These are phyloP conservation scores for Licmophora abbreviata DNA, from an alignment of 108 stramenopile genomes.

Conservation along the genomic window DNA sequence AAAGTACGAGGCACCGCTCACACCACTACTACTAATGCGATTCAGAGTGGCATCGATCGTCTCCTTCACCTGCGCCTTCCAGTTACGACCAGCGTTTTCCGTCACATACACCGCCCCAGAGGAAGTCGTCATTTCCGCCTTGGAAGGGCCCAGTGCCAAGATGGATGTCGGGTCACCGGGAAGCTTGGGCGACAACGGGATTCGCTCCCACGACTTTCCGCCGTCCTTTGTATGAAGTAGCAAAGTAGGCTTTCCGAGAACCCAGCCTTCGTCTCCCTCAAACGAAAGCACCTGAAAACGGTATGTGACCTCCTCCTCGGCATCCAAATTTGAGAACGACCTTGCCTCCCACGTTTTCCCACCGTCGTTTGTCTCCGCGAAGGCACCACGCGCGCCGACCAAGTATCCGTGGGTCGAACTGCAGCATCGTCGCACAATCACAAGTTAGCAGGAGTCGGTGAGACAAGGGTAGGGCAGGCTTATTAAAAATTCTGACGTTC, in stretches of 20 bases:
- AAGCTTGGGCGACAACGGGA: slow-evolving; percentile 94
- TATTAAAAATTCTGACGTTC: neutral
- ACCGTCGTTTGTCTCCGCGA: slow-evolving; percentile 93
- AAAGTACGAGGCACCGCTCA: slow-evolving; percentile 92
- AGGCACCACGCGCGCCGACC: slow-evolving; percentile 95
- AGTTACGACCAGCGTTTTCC: slow-evolving; percentile 93
- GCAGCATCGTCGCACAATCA: neutral
- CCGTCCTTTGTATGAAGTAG: slow-evolving; percentile 90
- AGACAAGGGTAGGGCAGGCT: neutral
- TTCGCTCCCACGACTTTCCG: slow-evolving; percentile 94
- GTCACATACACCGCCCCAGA: slow-evolving; percentile 90
- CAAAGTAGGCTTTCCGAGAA: slow-evolving; percentile 92
- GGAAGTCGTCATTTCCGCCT: slow-evolving; percentile 95
- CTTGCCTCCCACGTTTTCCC: slow-evolving; percentile 90
- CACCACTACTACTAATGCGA: slow-evolving; percentile 83
- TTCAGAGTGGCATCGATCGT: slow-evolving; percentile 97
- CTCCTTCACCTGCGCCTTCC: slow-evolving; percentile 97
- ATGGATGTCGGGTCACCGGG: slow-evolving; percentile 93
- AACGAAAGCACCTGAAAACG: slow-evolving; percentile 85
- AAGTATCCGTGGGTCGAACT: slow-evolving; percentile 87
- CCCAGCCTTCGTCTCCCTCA: slow-evolving; percentile 91
- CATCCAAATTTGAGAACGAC: slow-evolving; percentile 91
- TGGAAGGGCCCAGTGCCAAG: slow-evolving; percentile 73
- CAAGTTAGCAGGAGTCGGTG: neutral
- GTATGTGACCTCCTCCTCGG: slow-evolving; percentile 93